Conservation (phyloP, 441 rosid species). For the Melastoma candidum region DNA sequence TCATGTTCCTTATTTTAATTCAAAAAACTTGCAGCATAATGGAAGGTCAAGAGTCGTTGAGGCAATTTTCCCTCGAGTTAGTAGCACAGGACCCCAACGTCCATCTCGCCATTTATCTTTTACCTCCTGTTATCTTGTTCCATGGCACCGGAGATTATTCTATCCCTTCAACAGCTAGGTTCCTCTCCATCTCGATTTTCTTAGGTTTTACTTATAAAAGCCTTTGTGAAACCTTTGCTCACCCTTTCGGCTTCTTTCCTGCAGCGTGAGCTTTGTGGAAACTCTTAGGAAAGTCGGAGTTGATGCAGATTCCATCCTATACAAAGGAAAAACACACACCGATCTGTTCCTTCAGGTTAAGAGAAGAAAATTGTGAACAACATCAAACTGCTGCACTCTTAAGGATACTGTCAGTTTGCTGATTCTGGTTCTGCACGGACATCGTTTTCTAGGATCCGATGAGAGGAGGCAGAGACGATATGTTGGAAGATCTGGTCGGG, state of each 20-base stretch:
- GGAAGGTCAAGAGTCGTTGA: slow-evolving; percentile 87
- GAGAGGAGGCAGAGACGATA: slow-evolving; percentile 85
- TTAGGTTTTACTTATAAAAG: not conserved
- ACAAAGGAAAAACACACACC: slow-evolving; percentile 87
- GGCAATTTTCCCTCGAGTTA: slow-evolving; percentile 72
- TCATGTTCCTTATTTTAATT: too few relatives aligned
- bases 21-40: slow-evolving; percentile 44
- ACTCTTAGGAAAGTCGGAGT: slow-evolving; percentile 65
- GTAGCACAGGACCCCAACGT: slow-evolving; percentile 52
- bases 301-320: slow-evolving; percentile 61
- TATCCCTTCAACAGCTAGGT: slow-evolving; percentile 89
- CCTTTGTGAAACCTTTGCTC: not conserved
- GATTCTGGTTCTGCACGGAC: not conserved
- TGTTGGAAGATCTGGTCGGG: slow-evolving; percentile 75
- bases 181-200: not conserved
- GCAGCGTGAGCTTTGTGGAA: slow-evolving; percentile 66
- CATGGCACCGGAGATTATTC: slow-evolving; percentile 95
- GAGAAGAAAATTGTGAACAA: not conserved
- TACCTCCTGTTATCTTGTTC: slow-evolving; percentile 69
- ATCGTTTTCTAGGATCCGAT: slow-evolving; percentile 66
- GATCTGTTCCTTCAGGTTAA: slow-evolving; percentile 93
- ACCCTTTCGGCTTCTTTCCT: slow-evolving; percentile 5
- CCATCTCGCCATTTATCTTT: slow-evolving; percentile 44
- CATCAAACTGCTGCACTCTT: not conserved
- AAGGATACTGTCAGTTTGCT: slow-evolving; percentile 4